A percentile compares a stretch with the other conserved stretches of the same genome.
These are phyloP conservation scores for Coemansia sp. DNA, from an alignment of 192 early-diverging fungal species.

Conservation along the genomic window DNA sequence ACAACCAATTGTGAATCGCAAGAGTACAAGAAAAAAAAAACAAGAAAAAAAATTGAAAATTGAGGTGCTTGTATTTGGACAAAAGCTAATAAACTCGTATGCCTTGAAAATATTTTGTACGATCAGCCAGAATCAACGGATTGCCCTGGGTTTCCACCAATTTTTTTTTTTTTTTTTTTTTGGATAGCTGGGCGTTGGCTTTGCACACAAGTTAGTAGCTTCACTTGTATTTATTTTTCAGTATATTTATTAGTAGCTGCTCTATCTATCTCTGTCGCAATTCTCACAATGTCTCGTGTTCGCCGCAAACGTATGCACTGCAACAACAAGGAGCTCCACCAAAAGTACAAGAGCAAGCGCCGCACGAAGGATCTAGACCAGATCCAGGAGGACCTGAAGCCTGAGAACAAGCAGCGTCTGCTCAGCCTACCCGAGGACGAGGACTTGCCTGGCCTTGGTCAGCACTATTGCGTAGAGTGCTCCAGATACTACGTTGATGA, in stretches of 20 bases:
- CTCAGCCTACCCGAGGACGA: slow-evolving; percentile 65
- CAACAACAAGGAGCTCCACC: slow-evolving; percentile 70
- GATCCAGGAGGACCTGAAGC: slow-evolving; percentile 85
- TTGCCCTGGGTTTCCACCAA: not conserved
- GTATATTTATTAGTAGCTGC: not conserved
- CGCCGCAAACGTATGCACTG: slow-evolving; percentile 54
- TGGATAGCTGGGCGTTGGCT: not conserved
- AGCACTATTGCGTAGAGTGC: slow-evolving; percentile 88
- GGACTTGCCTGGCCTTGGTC: slow-evolving; percentile 88
- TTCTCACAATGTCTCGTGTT: slow-evolving; percentile 36
- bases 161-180: slow-evolving; percentile 19
- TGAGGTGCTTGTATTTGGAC: not conserved
- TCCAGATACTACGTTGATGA: slow-evolving; percentile 72
- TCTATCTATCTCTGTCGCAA: not conserved
- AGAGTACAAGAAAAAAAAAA: not conserved
- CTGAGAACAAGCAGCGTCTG: slow-evolving; percentile 64
- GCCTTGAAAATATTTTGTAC: slow-evolving; percentile 12
- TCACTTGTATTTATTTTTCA: not conserved
- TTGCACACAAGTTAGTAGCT: not conserved
- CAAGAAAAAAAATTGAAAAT: not conserved
- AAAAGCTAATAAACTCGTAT: not conserved
- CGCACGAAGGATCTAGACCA: slow-evolving; percentile 94
- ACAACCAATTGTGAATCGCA: not conserved
- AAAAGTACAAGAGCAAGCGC: slow-evolving; percentile 77
- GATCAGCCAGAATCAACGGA: not conserved